Evolutionary conservation across 768 basidiomycete genomes (phyloP), one percentile per base, ranked within the genome.

Genomic region (Xerocomus potaroensis): DNA sequence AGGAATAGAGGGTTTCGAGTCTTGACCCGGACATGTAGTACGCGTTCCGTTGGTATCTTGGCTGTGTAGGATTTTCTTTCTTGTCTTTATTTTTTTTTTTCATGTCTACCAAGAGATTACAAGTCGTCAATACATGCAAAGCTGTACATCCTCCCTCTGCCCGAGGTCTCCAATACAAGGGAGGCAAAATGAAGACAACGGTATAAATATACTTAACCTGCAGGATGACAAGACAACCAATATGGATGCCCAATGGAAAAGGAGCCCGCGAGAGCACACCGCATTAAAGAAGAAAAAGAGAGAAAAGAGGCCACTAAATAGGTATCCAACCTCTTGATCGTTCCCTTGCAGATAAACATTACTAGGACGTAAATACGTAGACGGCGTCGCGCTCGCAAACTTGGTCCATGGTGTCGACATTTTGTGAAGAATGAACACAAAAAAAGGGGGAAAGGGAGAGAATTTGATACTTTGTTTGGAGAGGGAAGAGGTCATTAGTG

Each of bases 291-390:
- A 35, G 22, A n/a, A 18, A 31, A 14, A 18, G 4, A 16, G 30
- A 24, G 42, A 27, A 43, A 45, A 54, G 40, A 53, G 58, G 62
- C 51, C 22, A 64, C 54, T 58, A 61, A 56, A 65, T 60, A 58
- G 63, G 61, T 64, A 64, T 64, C 56, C 53, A 49, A 53, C 61
- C 62, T 55, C 53, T 45, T 37, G 26, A 57, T 50, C 53, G 61
- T 60, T 54, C 54, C 58, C 60, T 55, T 49, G 53, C 53, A 51
- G 33, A 52, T 49, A 49, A 48, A 50, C 54, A 64, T 63, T 63
- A 64, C 42, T 45, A 38, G 55, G 54, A 53, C 53, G 63, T 58
- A 58, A 53, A 56, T 65, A 65, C 53, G 54, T 51, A 49, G 45
- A 45, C 23, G 18, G n/a, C 30, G 31, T 15, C 37, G 11, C 34